phyloP scores from a whole-genome alignment of 768 basidiomycete genomes.

The Suillus fuscotomentosus region DNA sequence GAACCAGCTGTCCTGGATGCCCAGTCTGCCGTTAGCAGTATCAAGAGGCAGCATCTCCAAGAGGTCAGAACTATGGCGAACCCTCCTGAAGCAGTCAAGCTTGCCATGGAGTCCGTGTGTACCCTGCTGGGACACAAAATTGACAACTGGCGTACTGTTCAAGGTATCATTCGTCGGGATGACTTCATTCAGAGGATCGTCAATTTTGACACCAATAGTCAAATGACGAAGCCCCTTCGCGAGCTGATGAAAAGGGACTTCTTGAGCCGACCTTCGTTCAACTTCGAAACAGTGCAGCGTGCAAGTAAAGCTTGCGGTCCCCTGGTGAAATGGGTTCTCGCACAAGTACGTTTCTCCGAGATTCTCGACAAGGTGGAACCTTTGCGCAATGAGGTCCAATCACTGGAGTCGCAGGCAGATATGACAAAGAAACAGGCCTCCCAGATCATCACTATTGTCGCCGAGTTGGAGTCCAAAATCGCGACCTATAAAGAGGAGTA shows the following conservation, averaged over 20 bases:
- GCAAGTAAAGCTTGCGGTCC: conserved; percentile 98
- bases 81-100: conserved; percentile 95
- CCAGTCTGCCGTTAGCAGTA: conserved; percentile 93
- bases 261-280: conserved; percentile 86
- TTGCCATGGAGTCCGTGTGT: conserved; percentile 99
- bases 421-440: conserved; percentile 93
- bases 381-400: conserved; percentile 91
- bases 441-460: conserved; percentile 88
- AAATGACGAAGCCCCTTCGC: conserved; percentile 88
- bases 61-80: conserved; percentile 99
- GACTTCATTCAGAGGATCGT: conserved; percentile 97
- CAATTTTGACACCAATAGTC: conserved; percentile 87
- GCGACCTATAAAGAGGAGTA: conserved; percentile 96
- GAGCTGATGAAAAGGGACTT: conserved; percentile 93
- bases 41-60: conserved; percentile 92
- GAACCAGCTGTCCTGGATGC: conserved; percentile 97
- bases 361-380: conserved; percentile 98
- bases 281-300: conserved; percentile 92
- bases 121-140: conserved; percentile 95
- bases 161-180: conserved; percentile 92
- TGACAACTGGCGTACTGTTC: conserved; percentile 95
- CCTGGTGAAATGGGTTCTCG: conserved; percentile 96
- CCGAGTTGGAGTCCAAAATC: conserved; percentile 91
- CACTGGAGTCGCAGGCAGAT: conserved; percentile 88
- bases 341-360: conserved; percentile 95